Percentiles rank a stretch among this genome's conserved stretches.
phyloP scores from a whole-genome alignment of 2,329 filamentous ascomycete genomes.

The Epichloe amarillans region DNA sequence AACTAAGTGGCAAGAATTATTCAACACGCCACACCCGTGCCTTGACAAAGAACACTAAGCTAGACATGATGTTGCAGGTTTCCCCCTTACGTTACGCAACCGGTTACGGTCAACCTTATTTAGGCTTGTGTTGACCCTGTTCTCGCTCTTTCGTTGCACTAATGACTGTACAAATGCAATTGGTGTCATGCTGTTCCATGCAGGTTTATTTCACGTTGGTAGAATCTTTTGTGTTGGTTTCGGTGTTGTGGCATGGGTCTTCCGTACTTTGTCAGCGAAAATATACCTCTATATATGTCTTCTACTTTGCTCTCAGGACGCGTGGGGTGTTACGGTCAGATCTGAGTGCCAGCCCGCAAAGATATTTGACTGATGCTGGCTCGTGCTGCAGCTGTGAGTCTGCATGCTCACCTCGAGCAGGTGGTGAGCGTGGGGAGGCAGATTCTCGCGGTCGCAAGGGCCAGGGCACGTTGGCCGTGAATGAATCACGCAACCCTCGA shows the following conservation, averaged over 20 bases:
- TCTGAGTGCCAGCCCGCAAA: neutral
- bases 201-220: neutral
- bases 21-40: conserved; percentile 1
- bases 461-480: neutral
- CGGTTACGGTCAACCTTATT: conserved; percentile 1
- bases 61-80: conserved; percentile 7
- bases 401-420: neutral
- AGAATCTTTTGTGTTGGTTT: neutral
- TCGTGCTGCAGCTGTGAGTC: neutral
- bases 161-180: conserved; percentile 2
- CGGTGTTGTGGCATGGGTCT: neutral
- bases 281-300: neutral
- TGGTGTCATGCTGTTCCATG: conserved; percentile 1
- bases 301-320: neutral
- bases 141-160: neutral
- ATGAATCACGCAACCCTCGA: neutral
- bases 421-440: neutral
- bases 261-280: neutral
- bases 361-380: neutral
- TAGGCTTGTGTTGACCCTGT: conserved; percentile 3
- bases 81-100: neutral
- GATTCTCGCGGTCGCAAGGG: neutral
- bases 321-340: too few species aligned
- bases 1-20: neutral
- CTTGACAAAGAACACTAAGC: conserved; percentile 7